Evolutionary conservation across 1,139 yeast genomes (phyloP).

Genomic region (Magnusiomyces paraingens): DNA sequence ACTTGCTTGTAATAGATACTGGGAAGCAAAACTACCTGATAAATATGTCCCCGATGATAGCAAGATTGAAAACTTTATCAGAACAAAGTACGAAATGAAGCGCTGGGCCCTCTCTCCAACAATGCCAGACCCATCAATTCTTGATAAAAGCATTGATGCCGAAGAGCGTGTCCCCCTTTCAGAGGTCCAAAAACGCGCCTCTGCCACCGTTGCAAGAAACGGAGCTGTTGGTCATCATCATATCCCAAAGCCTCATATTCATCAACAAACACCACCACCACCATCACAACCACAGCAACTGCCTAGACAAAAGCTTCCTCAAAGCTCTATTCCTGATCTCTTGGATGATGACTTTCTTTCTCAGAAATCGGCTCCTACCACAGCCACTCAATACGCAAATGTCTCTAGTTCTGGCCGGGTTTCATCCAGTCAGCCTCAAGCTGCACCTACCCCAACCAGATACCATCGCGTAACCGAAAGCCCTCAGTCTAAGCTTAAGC

Average conservation of each 20-base stretch:
- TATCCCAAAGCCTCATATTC: background rate
- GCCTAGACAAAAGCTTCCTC: constrained; percentile 10
- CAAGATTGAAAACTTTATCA: constrained; percentile 80
- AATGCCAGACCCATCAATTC: constrained; percentile 54
- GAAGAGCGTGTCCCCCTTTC: constrained; percentile 21
- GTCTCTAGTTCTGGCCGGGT: constrained; percentile 8
- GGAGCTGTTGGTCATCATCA: background rate
- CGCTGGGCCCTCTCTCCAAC: constrained; percentile 62
- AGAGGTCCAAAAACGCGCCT: constrained; percentile 21
- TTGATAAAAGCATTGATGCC: constrained; percentile 23
- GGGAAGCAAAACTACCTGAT: constrained; percentile 77
- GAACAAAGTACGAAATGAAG: constrained; percentile 84
- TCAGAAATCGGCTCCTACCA: constrained; percentile 9
- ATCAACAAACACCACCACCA: background rate
- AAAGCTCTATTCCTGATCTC: constrained; percentile 20
- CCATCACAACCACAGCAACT: constrained; percentile 10
- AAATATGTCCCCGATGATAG: constrained; percentile 74
- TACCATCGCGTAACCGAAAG: background rate
- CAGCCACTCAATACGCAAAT: constrained; percentile 9
- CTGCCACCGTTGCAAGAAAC: constrained; percentile 5
- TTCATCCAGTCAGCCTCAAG: background rate
- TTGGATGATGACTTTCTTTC: constrained; percentile 16
- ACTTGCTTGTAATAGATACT: constrained; percentile 33
- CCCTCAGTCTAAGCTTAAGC: background rate
- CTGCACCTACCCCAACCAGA: constrained; percentile 3